These are phyloP conservation scores for Podaxis sp. DNA, from an alignment of 768 basidiomycete genomes.

Conservation along the genomic window DNA sequence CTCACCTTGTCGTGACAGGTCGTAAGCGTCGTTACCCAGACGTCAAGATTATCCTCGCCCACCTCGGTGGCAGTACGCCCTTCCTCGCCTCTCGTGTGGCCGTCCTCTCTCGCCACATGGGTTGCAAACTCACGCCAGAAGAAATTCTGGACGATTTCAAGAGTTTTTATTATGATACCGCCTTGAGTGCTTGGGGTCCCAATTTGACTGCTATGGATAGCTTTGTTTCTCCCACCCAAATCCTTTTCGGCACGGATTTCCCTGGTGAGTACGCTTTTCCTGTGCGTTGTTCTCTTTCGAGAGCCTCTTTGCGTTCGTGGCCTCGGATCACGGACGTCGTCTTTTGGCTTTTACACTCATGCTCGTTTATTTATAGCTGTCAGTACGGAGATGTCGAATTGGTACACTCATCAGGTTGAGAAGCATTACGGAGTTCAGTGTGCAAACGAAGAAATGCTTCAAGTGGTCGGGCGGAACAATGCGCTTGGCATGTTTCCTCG, in stretches of 20 bases:
- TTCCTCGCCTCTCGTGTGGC: constrained; percentile 71
- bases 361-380: constrained; percentile 44
- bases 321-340: not conserved
- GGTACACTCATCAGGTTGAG: constrained; percentile 60
- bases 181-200: constrained; percentile 56
- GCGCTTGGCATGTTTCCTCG: constrained; percentile 51
- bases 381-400: constrained; percentile 49
- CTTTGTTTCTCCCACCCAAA: constrained; percentile 48
- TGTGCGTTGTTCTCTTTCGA: not conserved
- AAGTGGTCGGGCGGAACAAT: constrained; percentile 47
- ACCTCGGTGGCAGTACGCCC: constrained; percentile 69
- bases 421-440: constrained; percentile 43
- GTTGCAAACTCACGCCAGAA: constrained; percentile 57
- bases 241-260: constrained; percentile 77
- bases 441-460: constrained; percentile 30
- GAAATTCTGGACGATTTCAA: constrained; percentile 71
- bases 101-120: constrained; percentile 67
- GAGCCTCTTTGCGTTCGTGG: not conserved
- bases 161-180: constrained; percentile 75
- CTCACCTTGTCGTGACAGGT: constrained; percentile 73
- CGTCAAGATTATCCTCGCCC: constrained; percentile 68
- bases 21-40: constrained; percentile 60
- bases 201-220: constrained; percentile 50
- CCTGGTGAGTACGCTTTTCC: constrained; percentile 50
- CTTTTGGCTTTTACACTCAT: not conserved